Evolutionary conservation across 768 basidiomycete species (phyloP).

Genomic region (Tylopilus cervinicoccineus): DNA sequence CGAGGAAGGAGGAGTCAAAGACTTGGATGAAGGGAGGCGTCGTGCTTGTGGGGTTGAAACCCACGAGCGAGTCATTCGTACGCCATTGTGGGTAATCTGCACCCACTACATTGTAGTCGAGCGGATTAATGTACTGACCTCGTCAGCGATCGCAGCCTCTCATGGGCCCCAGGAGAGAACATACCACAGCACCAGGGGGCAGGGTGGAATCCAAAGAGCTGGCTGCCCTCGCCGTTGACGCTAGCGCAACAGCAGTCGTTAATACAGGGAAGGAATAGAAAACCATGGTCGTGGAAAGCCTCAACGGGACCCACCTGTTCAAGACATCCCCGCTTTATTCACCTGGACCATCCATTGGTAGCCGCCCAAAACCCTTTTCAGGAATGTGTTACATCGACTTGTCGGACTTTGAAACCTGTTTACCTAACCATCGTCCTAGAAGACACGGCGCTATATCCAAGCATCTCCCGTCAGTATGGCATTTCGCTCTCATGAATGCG

Average conservation of each 20-base stretch:
- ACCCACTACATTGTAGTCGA: conserved; percentile 48
- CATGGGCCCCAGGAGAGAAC: not conserved
- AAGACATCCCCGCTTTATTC: not conserved
- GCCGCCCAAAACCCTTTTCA: no score
- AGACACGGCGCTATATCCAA: no score
- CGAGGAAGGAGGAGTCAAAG: conserved; percentile 51
- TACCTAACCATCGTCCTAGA: no score
- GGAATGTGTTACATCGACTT: no score
- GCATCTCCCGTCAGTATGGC: no score
- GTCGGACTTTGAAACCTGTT: no score
- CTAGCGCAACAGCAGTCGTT: conserved; percentile 1
- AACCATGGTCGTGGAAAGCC: not conserved
- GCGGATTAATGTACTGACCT: conserved; percentile 47
- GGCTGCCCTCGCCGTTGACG: not conserved
- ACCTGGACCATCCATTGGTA: no score
- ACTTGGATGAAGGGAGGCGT: conserved; percentile 57
- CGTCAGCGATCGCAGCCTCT: not conserved
- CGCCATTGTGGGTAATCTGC: conserved; percentile 38
- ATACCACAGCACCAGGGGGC: conserved; percentile 24
- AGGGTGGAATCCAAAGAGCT: conserved; percentile 1
- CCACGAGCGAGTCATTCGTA: conserved; percentile 35
- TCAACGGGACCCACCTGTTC: not conserved
- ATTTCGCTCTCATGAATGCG: no score
- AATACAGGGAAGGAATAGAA: conserved; percentile 3
- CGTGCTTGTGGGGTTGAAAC: conserved; percentile 63